Percentiles rank a stretch among this genome's conserved stretches.
Conservation (phyloP, 2,329 filamentous ascomycete genomes). For the Trichoderma sp. region DNA sequence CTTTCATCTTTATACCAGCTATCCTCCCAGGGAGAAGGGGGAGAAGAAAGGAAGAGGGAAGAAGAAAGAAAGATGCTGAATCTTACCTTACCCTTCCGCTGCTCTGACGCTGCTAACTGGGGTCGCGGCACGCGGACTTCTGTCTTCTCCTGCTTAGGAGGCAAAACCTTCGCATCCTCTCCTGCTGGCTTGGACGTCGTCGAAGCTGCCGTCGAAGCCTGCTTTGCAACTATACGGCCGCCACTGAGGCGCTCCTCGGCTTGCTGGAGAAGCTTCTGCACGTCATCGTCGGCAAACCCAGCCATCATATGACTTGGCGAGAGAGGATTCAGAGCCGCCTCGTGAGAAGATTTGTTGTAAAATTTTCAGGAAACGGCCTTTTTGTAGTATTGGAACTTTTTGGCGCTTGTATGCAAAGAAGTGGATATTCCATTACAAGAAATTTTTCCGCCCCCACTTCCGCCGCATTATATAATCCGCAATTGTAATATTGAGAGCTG, state of each 20-base stretch:
- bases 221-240: background rate
- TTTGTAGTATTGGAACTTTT: background rate
- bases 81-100: constrained; percentile 30
- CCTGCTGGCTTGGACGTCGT: background rate
- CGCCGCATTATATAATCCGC: background rate
- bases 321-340: background rate
- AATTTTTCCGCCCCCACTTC: constrained; percentile 1
- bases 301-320: constrained; percentile 17
- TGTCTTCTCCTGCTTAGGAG: constrained; percentile 14
- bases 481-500: background rate
- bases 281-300: constrained; percentile 17
- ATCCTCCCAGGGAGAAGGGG: background rate
- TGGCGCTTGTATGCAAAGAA: constrained; percentile 3
- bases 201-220: background rate
- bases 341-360: background rate
- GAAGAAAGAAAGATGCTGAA: background rate
- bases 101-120: background rate
- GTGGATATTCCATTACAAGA: constrained; percentile 8
- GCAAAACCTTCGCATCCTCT: background rate
- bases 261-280: constrained; percentile 22
- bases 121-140: constrained; percentile 21
- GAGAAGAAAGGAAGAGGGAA: background rate
- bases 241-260: constrained; percentile 21
- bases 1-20: constrained; percentile 39
- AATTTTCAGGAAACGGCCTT: background rate